phyloP scores from a whole-genome alignment of 208 protist species.

The Acanthamoeba healyi region DNA sequence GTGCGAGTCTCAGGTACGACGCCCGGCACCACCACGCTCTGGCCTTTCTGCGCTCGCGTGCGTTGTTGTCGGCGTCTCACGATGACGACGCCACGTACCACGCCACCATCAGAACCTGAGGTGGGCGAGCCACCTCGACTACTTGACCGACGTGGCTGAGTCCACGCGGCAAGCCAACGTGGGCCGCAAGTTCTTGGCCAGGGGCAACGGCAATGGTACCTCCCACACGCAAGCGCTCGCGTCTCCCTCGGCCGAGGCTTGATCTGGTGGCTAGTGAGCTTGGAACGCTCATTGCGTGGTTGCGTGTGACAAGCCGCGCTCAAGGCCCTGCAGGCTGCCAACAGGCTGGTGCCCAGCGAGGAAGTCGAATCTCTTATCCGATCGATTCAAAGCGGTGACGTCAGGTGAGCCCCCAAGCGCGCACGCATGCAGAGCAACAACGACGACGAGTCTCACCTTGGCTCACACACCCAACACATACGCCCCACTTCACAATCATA shows the following conservation, averaged over 20 bases:
- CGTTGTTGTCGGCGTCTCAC: too few relatives aligned
- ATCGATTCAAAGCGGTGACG: neutral
- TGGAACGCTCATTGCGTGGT: neutral
- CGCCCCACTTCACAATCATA: too few relatives aligned
- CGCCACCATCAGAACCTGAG: conserved; percentile 10
- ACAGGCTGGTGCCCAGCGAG: conserved; percentile 70
- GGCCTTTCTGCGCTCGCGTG: too few relatives aligned
- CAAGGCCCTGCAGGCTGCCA: conserved; percentile 44
- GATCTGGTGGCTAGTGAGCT: too few relatives aligned
- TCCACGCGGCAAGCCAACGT: neutral
- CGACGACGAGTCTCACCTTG: too few relatives aligned
- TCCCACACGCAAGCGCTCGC: neutral
- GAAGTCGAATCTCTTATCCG: neutral
- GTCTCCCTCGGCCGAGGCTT: neutral
- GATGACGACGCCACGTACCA: neutral
- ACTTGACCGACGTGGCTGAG: conserved; percentile 37
- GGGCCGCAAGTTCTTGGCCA: conserved; percentile 19
- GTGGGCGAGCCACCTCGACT: conserved; percentile 48
- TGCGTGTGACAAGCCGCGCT: neutral
- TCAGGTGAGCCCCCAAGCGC: neutral
- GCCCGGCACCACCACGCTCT: too few relatives aligned
- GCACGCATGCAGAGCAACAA: too few relatives aligned
- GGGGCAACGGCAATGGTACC: conserved; percentile 39
- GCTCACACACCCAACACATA: too few relatives aligned
- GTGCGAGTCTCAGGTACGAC: conserved; percentile 48